Evolutionary conservation across 495 filamentous ascomycete species (phyloP), one percentile per base, ranked within the genome.

Genomic region (Penicillium flavigenum): DNA sequence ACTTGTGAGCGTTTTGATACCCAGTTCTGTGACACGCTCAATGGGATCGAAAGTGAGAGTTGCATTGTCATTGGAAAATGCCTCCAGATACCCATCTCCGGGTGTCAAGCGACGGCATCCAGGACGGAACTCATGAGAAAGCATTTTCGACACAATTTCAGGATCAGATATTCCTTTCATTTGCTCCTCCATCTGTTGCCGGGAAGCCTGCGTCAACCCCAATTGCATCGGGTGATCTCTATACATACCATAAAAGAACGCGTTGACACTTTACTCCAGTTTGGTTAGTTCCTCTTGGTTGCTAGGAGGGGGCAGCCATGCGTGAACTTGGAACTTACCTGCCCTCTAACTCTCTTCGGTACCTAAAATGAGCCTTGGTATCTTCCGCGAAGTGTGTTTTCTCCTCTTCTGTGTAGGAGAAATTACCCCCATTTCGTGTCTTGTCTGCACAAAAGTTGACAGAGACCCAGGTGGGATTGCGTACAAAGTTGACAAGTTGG

Each of bases 81-180:
- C 70, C 39, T 79, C 60, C 1, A 79, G 59, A 41, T 72, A 72
- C 9, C 72, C 75, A 44, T 68, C 61, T 0, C 67, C 68, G 5
- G 78, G 78, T 7, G 67, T 73, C 2, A 76, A 62, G 5, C 78
- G 74, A 44, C 74, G 73, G 54, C 78, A 81, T 4, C 76, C 76
- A 42, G 76, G 60, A 31, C 59, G 51, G 50, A 69, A 78, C 1
- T 69, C 49, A 1, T 2, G 20, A 11, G 76, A 73, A 20, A 73
- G 72, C n/a, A 83, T 66, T 20, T 68, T 67, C 19, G 74, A 63
- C 41, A 73, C 66, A 17, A 75, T 61, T 10, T 68, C 20, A 17
- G 60, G 55, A 59, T 63, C 45, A 22, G 41, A 5, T 24, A 60
- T 14, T 16, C 55, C 41, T 5, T 54, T 68, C 17, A 82, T 57